Evolutionary conservation across 441 rosid species (phyloP).

Genomic region (Omphalea diandra): DNA sequence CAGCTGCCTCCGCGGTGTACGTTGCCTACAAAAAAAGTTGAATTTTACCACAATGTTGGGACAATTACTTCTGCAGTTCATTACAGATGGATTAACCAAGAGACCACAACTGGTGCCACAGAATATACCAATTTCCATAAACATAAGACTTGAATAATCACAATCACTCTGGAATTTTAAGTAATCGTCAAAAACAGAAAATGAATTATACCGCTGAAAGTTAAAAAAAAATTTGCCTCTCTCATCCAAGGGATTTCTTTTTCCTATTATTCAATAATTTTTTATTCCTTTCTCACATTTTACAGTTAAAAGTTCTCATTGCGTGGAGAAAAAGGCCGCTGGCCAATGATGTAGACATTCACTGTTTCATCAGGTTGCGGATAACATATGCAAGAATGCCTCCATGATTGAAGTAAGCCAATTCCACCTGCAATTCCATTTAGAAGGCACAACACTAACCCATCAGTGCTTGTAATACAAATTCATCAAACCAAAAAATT

Average conservation of each 20-base stretch:
- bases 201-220: not conserved
- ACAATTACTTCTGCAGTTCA: no score
- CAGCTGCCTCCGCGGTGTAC: no score
- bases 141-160: not conserved
- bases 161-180: not conserved
- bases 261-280: conserved; percentile 35
- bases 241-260: conserved; percentile 27
- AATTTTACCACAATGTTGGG: no score
- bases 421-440: conserved; percentile 66
- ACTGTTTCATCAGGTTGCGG: conserved; percentile 65
- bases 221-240: conserved; percentile 18
- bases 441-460: not conserved
- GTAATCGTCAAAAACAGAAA: not conserved
- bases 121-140: not conserved
- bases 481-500: not conserved
- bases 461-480: not conserved
- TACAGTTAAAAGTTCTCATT: conserved; percentile 23
- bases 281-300: conserved; percentile 34
- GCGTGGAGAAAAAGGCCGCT: conserved; percentile 4
- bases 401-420: conserved; percentile 83
- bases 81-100: no score
- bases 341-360: conserved; percentile 7
- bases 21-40: no score
- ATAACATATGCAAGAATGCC: conserved; percentile 92
- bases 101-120: no score